phyloP scores from a whole-genome alignment of 345 rosid genomes.

The Camelina laxa region DNA sequence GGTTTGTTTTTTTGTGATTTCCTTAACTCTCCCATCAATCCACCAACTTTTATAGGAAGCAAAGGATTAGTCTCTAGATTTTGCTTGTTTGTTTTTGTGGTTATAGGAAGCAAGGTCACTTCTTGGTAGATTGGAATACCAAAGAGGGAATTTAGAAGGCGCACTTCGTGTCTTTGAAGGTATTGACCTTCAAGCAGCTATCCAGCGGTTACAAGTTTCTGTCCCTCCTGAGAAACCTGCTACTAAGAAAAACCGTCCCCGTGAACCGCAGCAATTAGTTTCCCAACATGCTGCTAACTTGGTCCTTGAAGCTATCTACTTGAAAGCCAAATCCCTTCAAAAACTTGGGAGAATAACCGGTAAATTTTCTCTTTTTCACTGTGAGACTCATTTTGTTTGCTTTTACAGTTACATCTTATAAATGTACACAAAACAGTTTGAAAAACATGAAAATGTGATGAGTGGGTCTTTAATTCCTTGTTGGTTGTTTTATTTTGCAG shows the following conservation, averaged over 20 bases:
- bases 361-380: constrained; percentile 17
- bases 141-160: constrained; percentile 91
- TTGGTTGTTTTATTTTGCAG: constrained; percentile 47
- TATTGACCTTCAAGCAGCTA: constrained; percentile 90
- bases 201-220: constrained; percentile 68
- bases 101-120: constrained; percentile 94
- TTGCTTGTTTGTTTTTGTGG: neutral
- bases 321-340: constrained; percentile 93
- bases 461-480: no score
- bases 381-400: neutral
- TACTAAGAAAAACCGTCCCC: constrained; percentile 59
- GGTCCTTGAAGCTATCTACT: constrained; percentile 85
- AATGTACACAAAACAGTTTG: neutral
- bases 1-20: constrained; percentile 45
- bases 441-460: neutral
- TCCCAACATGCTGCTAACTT: constrained; percentile 88
- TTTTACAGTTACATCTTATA: neutral
- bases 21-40: neutral
- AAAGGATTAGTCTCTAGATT: neutral
- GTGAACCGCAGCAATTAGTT: constrained; percentile 53
- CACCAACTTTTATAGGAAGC: neutral
- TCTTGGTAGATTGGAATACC: constrained; percentile 91
- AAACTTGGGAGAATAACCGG: constrained; percentile 82
- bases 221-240: constrained; percentile 53
- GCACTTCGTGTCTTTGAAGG: constrained; percentile 95